phyloP scores from a whole-genome alignment of 1,284 basidiomycete species.

The Cutaneotrichosporon mucoides region DNA sequence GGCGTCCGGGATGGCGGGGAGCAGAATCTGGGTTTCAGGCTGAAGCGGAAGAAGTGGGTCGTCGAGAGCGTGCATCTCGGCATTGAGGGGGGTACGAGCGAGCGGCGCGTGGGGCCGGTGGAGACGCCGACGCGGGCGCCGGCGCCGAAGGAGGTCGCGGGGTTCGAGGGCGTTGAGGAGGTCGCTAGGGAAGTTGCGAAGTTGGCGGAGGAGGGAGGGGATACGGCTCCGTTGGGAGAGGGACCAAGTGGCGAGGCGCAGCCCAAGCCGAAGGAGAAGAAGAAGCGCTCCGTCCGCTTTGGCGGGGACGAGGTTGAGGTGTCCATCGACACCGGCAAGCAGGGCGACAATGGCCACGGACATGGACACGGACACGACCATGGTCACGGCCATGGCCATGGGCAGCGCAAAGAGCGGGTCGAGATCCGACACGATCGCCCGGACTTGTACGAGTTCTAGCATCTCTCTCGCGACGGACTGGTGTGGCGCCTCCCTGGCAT shows the following conservation, averaged over 20 bases:
- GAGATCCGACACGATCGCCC: slow-evolving; percentile 47
- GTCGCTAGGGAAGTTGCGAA: no score
- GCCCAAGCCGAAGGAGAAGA: slow-evolving; percentile 2
- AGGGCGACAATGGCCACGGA: background rate
- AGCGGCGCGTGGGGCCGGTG: slow-evolving; percentile 61
- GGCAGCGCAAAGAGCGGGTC: slow-evolving; percentile 12
- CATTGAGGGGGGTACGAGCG: slow-evolving; percentile 83
- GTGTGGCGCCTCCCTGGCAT: no score
- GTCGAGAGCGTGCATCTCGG: slow-evolving; percentile 92
- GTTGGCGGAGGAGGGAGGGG: background rate
- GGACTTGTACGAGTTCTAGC: slow-evolving; percentile 52
- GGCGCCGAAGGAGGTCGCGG: background rate
- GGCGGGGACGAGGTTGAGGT: slow-evolving; percentile 21
- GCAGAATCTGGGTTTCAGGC: slow-evolving; percentile 93
- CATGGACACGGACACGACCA: no score
- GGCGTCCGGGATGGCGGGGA: slow-evolving; percentile 60
- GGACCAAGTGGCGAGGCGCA: no score
- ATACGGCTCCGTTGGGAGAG: no score
- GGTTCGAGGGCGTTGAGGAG: background rate
- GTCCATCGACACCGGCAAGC: background rate
- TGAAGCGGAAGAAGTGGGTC: slow-evolving; percentile 77
- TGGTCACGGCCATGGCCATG: background rate
- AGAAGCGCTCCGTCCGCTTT: slow-evolving; percentile 33
- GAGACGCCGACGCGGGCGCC: background rate
- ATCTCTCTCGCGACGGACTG: background rate